These are phyloP conservation scores for Geranium incanum DNA, from an alignment of 441 rosid genomes.

Conservation along the genomic window DNA sequence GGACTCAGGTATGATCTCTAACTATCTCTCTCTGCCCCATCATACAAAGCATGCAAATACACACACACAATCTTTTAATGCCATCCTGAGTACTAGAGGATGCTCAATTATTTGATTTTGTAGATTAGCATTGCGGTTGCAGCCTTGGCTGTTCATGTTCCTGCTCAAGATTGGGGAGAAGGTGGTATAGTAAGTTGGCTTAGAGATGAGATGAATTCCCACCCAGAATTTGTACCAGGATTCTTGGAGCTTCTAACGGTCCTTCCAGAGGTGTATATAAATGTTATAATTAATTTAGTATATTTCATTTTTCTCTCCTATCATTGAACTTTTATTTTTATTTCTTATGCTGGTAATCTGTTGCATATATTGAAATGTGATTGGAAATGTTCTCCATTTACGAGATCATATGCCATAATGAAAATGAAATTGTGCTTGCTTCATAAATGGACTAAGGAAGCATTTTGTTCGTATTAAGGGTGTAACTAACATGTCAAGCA, in stretches of 20 bases:
- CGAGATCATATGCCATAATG: not conserved
- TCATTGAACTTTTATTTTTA: not conserved
- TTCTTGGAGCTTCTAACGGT: slow-evolving; percentile 93
- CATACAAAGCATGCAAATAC: not conserved
- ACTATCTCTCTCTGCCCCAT: not conserved
- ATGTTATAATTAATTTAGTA: slow-evolving; percentile 53
- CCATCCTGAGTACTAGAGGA: not conserved
- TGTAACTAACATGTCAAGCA: not conserved
- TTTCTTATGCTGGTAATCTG: not conserved
- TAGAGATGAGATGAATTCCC: slow-evolving; percentile 82
- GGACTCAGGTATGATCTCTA: slow-evolving; percentile 25
- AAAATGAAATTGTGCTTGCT: slow-evolving; percentile 1
- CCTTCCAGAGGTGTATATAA: slow-evolving; percentile 75
- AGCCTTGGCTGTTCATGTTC: slow-evolving; percentile 95
- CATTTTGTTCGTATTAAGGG: not conserved
- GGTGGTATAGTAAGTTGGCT: slow-evolving; percentile 93
- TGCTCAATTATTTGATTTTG: slow-evolving; percentile 26
- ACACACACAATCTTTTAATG: not conserved
- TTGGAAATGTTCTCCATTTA: not conserved
- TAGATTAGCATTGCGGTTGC: slow-evolving; percentile 99
- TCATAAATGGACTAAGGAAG: not conserved
- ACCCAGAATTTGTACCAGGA: slow-evolving; percentile 89
- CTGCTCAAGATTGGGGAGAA: slow-evolving; percentile 92
- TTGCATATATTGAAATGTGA: slow-evolving; percentile 3
- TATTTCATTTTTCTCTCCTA: not conserved